phyloP scores from a whole-genome alignment of 192 early-diverging fungal genomes.

The Gigaspora rosea region DNA sequence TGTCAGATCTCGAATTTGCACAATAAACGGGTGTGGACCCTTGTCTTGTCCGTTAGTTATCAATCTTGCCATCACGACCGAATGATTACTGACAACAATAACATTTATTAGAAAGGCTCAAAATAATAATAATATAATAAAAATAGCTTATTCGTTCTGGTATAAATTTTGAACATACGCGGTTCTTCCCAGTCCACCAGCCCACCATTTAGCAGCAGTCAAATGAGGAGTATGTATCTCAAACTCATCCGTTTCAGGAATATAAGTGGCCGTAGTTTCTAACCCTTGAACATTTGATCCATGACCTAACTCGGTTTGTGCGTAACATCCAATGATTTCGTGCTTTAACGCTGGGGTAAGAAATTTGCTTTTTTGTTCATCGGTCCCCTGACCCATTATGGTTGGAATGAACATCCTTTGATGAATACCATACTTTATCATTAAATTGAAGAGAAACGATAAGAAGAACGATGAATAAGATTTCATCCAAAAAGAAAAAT shows the following conservation, averaged over 20 bases:
- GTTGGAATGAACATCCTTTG: constrained; percentile 84
- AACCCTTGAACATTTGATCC: constrained; percentile 88
- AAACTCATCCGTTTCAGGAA: constrained; percentile 83
- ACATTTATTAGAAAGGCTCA: not conserved
- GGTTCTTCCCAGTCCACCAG: constrained; percentile 77
- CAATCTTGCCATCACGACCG: constrained; percentile 83
- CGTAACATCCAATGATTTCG: constrained; percentile 84
- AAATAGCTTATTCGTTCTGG: not conserved
- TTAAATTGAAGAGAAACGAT: not conserved
- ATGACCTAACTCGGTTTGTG: constrained; percentile 81
- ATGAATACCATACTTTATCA: constrained; percentile 67
- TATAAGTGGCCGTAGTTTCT: constrained; percentile 85
- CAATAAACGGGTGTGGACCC: constrained; percentile 79
- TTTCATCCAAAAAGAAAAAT: too few relatives aligned
- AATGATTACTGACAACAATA: constrained; percentile 54
- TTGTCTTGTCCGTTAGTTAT: constrained; percentile 72
- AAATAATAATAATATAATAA: not conserved
- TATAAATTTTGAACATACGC: constrained; percentile 32
- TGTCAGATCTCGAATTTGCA: constrained; percentile 75
- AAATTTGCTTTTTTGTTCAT: constrained; percentile 80
- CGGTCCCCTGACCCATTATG: constrained; percentile 68
- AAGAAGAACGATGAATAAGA: too few relatives aligned
- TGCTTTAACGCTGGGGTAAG: constrained; percentile 70
- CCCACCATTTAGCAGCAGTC: constrained; percentile 87
- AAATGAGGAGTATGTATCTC: constrained; percentile 80